Evolutionary conservation across 148 eudicot genomes (phyloP).

Genomic region (Rhododendron kiyosumense): DNA sequence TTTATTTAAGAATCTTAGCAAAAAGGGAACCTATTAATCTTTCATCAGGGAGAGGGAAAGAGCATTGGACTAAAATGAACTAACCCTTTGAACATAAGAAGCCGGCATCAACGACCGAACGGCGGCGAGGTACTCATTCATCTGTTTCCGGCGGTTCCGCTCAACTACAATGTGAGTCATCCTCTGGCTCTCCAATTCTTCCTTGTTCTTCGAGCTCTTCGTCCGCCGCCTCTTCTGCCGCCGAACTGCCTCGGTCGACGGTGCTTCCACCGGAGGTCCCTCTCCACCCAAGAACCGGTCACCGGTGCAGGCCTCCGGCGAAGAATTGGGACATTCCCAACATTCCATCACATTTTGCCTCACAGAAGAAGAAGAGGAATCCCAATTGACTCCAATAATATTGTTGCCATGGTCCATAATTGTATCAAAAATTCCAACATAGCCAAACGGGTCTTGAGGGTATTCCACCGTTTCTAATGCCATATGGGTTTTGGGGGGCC

Average conservation of each 20-base stretch:
- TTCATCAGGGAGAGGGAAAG: background rate
- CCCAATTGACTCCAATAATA: background rate
- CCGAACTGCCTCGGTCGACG: background rate
- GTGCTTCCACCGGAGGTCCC: constrained; percentile 15
- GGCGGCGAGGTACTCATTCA: constrained; percentile 80
- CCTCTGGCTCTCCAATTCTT: constrained; percentile 80
- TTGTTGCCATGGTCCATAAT: background rate
- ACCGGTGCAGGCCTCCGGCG: constrained; percentile 26
- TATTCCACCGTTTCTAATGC: constrained; percentile 43
- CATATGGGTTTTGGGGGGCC: constrained; percentile 19
- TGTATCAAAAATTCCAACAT: background rate
- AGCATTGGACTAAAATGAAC: background rate
- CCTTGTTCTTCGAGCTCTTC: constrained; percentile 54
- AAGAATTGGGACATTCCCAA: constrained; percentile 18
- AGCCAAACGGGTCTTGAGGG: constrained; percentile 41
- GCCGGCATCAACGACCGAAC: constrained; percentile 79
- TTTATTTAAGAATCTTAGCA: no score
- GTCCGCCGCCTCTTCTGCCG: constrained; percentile 42
- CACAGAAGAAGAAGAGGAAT: constrained; percentile 17
- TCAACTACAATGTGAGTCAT: constrained; percentile 92
- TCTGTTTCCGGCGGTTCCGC: constrained; percentile 79
- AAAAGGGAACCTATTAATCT: no score
- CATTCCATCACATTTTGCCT: constrained; percentile 10
- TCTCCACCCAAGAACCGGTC: background rate
- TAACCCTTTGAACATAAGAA: constrained; percentile 75